A percentile compares a stretch with the other conserved stretches of the same genome.
phyloP scores from a whole-genome alignment of 352 stramenopile genomes.

The Blastocystis sp. region DNA sequence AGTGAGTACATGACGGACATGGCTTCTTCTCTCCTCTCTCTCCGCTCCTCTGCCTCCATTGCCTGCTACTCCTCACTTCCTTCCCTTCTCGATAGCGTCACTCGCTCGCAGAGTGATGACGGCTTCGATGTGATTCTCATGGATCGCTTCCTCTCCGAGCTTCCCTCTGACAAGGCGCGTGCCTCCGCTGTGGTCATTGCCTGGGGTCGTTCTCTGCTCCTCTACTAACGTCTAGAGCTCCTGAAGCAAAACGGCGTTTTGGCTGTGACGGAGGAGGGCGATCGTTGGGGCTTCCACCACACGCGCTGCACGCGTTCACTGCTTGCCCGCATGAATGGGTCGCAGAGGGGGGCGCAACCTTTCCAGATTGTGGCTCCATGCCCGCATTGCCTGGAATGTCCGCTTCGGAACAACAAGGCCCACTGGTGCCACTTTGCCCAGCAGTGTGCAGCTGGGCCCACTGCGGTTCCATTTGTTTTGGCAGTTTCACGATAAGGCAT shows the following conservation, averaged over 20 bases:
- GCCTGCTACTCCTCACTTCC: constrained; percentile 33
- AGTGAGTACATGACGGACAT: constrained; percentile 55
- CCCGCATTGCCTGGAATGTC: constrained; percentile 32
- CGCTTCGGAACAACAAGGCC: constrained; percentile 24
- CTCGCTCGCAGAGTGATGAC: neutral
- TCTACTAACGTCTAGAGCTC: neutral
- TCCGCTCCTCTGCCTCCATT: neutral
- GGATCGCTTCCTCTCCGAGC: constrained; percentile 55
- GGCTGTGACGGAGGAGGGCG: constrained; percentile 21
- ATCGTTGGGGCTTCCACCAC: constrained; percentile 50
- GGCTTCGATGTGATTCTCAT: constrained; percentile 20
- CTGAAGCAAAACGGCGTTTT: neutral
- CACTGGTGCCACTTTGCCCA: constrained; percentile 53
- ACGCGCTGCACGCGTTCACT: constrained; percentile 18
- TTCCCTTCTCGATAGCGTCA: neutral
- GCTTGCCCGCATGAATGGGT: constrained; percentile 25
- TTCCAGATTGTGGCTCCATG: constrained; percentile 25
- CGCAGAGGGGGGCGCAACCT: neutral
- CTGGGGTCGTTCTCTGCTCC: constrained; percentile 1
- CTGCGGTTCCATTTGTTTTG: neutral
- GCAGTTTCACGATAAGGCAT: neutral
- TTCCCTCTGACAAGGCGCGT: constrained; percentile 56
- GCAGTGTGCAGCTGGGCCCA: constrained; percentile 25
- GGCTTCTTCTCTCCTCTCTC: neutral
- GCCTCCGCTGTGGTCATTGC: constrained; percentile 30